Conservation (phyloP, 2,329 filamentous ascomycete species). For the Aspergillus fumigatus region DNA sequence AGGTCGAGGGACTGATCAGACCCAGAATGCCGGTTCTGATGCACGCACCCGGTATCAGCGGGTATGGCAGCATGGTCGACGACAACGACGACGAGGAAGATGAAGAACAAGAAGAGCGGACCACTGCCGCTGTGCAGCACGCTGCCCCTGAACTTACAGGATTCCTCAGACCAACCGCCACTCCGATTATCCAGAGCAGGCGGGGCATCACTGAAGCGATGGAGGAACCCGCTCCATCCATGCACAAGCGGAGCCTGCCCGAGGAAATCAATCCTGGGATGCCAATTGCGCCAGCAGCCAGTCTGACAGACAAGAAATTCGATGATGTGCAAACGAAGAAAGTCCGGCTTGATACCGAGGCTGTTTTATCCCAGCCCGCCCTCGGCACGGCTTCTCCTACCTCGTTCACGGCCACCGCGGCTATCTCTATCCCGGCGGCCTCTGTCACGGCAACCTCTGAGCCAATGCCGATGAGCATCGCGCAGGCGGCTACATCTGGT, state of each 20-base stretch:
- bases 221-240: conserved; percentile 7
- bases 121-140: conserved; percentile 10
- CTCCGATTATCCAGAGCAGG: conserved; percentile 10
- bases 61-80: conserved; percentile 20
- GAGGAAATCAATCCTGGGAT: conserved; percentile 18
- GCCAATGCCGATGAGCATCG: conserved; percentile 6
- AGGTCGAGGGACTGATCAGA: conserved; percentile 65
- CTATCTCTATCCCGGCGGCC: conserved; percentile 8
- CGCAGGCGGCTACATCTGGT: conserved; percentile 1
- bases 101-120: conserved; percentile 26
- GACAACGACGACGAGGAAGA: conserved; percentile 22
- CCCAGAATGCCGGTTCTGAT: conserved; percentile 48
- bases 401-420: conserved; percentile 14
- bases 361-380: conserved; percentile 5
- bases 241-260: conserved; percentile 26
- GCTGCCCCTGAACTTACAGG: conserved; percentile 14
- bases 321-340: conserved; percentile 26
- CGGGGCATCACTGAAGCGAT: conserved; percentile 10
- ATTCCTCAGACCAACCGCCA: conserved; percentile 21
- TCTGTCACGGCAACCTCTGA: conserved; percentile 3
- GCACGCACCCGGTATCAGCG: conserved; percentile 24
- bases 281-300: not conserved
- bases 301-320: not conserved
- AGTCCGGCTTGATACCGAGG: conserved; percentile 25
- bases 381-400: conserved; percentile 11